Percentiles rank a stretch among this genome's conserved stretches.
Evolutionary conservation across 78 protist genomes (phyloP).

Genomic region (Isochrysis galbana): DNA sequence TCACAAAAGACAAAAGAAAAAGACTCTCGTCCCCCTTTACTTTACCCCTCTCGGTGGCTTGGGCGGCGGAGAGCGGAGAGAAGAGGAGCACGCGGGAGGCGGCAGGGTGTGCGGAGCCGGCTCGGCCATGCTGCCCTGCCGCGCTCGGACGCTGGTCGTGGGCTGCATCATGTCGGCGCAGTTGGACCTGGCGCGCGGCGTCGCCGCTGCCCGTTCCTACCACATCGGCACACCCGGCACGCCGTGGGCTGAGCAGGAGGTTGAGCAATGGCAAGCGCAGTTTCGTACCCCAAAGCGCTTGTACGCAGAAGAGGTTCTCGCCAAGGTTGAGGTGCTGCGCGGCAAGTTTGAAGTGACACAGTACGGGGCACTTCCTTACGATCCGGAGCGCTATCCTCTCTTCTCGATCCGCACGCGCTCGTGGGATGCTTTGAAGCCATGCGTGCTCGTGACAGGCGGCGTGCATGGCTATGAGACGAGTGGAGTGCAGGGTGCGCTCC

Average conservation of each 20-base stretch:
- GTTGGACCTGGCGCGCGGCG: too few relatives aligned
- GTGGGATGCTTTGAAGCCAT: conserved; percentile 11
- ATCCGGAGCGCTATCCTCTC: conserved; percentile 3
- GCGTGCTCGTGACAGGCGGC: conserved; percentile 49
- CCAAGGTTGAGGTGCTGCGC: background rate
- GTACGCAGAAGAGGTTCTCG: conserved; percentile 29
- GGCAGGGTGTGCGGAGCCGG: too few relatives aligned
- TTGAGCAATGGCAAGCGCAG: conserved; percentile 3
- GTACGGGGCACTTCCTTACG: conserved; percentile 22
- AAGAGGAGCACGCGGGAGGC: too few relatives aligned
- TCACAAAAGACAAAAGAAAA: too few relatives aligned
- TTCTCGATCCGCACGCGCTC: background rate
- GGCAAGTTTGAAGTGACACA: background rate
- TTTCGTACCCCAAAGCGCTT: background rate
- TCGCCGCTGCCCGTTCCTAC: too few relatives aligned
- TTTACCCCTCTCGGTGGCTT: too few relatives aligned
- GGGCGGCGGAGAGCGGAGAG: too few relatives aligned
- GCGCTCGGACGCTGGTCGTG: too few relatives aligned
- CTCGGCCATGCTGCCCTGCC: too few relatives aligned
- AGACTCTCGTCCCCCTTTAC: too few relatives aligned
- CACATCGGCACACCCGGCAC: conserved; percentile 38
- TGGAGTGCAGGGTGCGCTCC: conserved; percentile 56
- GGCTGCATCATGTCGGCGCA: too few relatives aligned
- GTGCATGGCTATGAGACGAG: conserved; percentile 61
- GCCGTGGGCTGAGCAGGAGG: conserved; percentile 35